Evolutionary conservation across 2,329 filamentous ascomycete species (phyloP).

Genomic region (Beauveria rudraprayagi): DNA sequence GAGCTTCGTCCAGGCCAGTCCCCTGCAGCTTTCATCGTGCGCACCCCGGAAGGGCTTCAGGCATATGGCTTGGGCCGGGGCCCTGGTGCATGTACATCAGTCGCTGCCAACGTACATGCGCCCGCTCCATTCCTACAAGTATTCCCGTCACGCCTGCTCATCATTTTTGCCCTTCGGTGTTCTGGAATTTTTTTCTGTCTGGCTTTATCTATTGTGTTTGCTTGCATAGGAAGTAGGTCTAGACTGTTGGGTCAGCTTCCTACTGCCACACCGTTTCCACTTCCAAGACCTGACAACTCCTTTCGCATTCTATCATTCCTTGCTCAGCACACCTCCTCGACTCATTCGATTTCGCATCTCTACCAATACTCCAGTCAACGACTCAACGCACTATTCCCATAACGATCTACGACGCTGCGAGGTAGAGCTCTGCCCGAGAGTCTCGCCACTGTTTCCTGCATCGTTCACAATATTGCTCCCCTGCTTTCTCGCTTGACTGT

Average conservation of each 20-base stretch:
- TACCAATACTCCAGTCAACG: background rate
- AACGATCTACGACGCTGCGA: background rate
- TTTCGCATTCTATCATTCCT: background rate
- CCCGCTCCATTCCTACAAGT: slow-evolving; percentile 9
- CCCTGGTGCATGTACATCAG: slow-evolving; percentile 7
- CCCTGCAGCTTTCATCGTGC: slow-evolving; percentile 9
- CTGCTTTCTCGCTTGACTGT: background rate
- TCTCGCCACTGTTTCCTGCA: background rate
- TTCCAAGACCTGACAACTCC: no score
- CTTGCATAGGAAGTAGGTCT: background rate
- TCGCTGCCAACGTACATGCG: background rate
- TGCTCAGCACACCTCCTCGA: background rate
- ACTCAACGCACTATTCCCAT: background rate
- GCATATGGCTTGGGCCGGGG: background rate
- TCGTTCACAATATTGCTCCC: background rate
- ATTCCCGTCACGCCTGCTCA: background rate
- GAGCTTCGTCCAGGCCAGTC: slow-evolving; percentile 1
- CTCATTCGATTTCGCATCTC: background rate
- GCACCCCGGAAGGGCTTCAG: slow-evolving; percentile 1
- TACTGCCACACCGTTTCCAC: background rate
- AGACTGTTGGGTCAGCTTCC: background rate
- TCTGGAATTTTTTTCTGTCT: background rate
- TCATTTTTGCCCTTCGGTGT: background rate
- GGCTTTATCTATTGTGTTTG: background rate
- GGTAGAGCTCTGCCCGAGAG: background rate